Evolutionary conservation across 805 yeast genomes (phyloP), one percentile per base, ranked within the genome.

Genomic region (Kluyveromyces aestuarii): DNA sequence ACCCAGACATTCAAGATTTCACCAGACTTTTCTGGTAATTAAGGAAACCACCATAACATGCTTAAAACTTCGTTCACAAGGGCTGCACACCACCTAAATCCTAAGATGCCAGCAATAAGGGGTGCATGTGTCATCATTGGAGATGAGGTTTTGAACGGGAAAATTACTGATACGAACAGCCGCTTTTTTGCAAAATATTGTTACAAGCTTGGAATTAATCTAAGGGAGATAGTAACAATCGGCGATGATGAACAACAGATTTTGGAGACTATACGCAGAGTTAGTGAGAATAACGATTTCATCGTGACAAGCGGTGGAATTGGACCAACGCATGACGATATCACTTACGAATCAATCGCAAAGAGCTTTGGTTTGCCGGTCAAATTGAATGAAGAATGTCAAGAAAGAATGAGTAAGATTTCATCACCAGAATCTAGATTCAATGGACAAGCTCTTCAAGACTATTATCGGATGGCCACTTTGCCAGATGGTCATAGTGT

Each of bases 261-360:
- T 41, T 67, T 72, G 1, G 72, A 72, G 13, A 76, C 81, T 0
- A 64, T 85, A 19, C 63, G 61, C 30, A 57, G 67, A 10, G 65
- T 82, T 41, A 55, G 67, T 18, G 63, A 71, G n/a, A 67, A 71
- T 41, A 81, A 79, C 55, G 88, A 84, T 58, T 74, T 86, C 41
- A 74, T 85, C 8, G 76, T 85, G 19, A 86, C 95, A 1, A 74
- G 71, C 2, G 76, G 76, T 6, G 75, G 79, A 0, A 86, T 88
- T 50, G 96, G 96, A 0, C 86, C 95, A 5, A 88, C 96, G 0
- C 95, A 87, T 57, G 96, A 88, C 61, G 96, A 88, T 62, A 83
- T 88, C 51, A 87, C 96, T 0, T 88, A 88, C 63, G 80, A 78
- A 46, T 72, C 86, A 1, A 63, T 88, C n/a, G 87, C 91, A 1